phyloP scores from a whole-genome alignment of 768 basidiomycete genomes.

The Lepiota subincarnata region DNA sequence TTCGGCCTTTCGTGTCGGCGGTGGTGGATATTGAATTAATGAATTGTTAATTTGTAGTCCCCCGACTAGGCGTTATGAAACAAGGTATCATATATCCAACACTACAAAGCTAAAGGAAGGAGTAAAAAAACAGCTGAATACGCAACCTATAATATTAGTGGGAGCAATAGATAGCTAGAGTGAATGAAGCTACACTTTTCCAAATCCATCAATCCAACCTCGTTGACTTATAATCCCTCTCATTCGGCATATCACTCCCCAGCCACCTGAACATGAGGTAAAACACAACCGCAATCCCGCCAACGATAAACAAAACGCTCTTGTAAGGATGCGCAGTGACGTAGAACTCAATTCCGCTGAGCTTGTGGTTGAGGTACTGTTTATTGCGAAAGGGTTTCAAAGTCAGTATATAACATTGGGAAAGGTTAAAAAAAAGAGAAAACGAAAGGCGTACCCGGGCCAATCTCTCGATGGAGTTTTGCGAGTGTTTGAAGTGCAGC shows the following conservation, averaged over 20 bases:
- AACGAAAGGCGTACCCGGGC: conserved; percentile 47
- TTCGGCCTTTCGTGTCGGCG: no score
- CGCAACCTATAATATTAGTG: no score
- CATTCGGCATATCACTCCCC: conserved; percentile 16
- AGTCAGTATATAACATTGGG: neutral
- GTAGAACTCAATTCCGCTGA: conserved; percentile 32
- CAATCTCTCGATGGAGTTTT: conserved; percentile 63
- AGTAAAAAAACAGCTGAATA: no score
- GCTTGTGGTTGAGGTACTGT: conserved; percentile 40
- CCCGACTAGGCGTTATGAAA: no score
- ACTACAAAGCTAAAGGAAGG: no score
- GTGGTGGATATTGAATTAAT: no score
- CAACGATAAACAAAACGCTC: conserved; percentile 27
- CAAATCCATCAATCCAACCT: conserved; percentile 8
- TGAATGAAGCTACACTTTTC: no score
- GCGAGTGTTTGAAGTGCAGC: conserved; percentile 56
- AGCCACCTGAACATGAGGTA: conserved; percentile 22
- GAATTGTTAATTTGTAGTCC: no score
- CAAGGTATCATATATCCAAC: no score
- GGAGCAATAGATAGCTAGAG: no score
- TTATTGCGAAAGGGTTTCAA: neutral
- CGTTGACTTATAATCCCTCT: conserved; percentile 6
- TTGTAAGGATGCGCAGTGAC: conserved; percentile 32
- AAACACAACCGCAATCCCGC: conserved; percentile 26
- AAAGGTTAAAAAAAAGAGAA: neutral